A percentile compares a stretch with the other conserved stretches of the same genome.
These are phyloP conservation scores for Candida freyschussii DNA, from an alignment of 1,139 yeast species.

Conservation along the genomic window DNA sequence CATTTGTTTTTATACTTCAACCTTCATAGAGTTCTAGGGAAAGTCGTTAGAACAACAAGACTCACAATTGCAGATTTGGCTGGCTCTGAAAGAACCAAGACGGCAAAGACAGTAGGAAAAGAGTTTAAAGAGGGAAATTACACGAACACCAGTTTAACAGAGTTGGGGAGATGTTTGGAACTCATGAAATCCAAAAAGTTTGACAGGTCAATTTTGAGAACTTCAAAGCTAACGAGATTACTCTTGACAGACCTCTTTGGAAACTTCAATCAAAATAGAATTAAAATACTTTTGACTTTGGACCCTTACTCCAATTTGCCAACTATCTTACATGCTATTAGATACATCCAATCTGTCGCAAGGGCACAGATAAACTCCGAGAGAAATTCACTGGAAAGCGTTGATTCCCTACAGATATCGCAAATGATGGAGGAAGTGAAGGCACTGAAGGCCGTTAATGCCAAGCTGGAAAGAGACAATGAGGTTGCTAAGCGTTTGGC, in stretches of 20 bases:
- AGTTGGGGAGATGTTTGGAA: conserved; percentile 43
- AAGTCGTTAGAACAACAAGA: conserved; percentile 26
- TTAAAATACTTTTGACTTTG: conserved; percentile 45
- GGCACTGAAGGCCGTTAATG: conserved; percentile 11
- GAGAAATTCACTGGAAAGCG: conserved; percentile 17
- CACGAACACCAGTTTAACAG: conserved; percentile 40
- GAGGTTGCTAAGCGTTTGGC: conserved; percentile 19
- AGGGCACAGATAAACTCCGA: conserved; percentile 20
- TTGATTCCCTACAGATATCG: conserved; percentile 7
- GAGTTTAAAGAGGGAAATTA: conserved; percentile 42
- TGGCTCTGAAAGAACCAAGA: conserved; percentile 44
- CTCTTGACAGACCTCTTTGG: conserved; percentile 41
- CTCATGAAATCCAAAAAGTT: conserved; percentile 31
- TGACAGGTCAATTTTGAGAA: conserved; percentile 37
- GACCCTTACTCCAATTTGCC: conserved; percentile 45
- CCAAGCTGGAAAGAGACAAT: conserved; percentile 24
- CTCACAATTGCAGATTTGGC: conserved; percentile 46
- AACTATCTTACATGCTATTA: conserved; percentile 22
- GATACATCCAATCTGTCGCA: conserved; percentile 26
- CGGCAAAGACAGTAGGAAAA: conserved; percentile 38
- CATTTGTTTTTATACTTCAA: conserved; percentile 37
- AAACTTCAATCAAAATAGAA: conserved; percentile 22
- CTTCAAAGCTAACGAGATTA: conserved; percentile 43
- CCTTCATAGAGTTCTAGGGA: conserved; percentile 20
- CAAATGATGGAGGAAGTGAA: conserved; percentile 17